Evolutionary conservation across 768 basidiomycete species (phyloP).

Genomic region (Hygrophorus russula): DNA sequence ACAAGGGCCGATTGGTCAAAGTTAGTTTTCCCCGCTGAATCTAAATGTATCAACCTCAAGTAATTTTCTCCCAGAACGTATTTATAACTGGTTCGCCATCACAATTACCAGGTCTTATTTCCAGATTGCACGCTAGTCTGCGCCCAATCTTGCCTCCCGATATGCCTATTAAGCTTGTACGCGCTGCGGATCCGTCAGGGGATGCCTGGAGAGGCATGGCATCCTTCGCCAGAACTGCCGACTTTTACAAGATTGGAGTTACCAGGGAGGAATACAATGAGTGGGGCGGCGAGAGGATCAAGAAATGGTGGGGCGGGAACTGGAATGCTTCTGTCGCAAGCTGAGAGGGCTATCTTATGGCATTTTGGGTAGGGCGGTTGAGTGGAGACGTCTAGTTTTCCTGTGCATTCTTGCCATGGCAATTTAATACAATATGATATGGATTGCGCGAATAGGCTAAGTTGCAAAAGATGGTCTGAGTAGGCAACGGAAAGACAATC

Average conservation of each 20-base stretch:
- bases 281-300: conserved; percentile 77
- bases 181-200: conserved; percentile 52
- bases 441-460: conserved; percentile 6
- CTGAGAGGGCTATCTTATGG: no score
- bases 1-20: conserved; percentile 65
- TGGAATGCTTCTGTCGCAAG: conserved; percentile 38
- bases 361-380: no score
- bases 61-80: conserved; percentile 48
- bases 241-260: conserved; percentile 45
- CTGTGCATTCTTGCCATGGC: conserved; percentile 7
- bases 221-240: conserved; percentile 46
- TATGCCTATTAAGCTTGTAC: conserved; percentile 52
- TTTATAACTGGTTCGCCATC: conserved; percentile 83
- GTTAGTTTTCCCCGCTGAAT: conserved; percentile 26
- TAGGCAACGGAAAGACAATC: no score
- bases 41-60: background rate
- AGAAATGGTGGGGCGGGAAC: conserved; percentile 90
- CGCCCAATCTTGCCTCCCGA: conserved; percentile 80
- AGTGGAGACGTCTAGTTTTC: background rate
- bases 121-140: conserved; percentile 62
- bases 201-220: conserved; percentile 97
- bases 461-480: conserved; percentile 9
- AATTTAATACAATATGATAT: conserved; percentile 15
- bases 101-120: conserved; percentile 54
- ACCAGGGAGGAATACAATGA: conserved; percentile 83